Percentiles rank a stretch among this genome's conserved stretches.
These are phyloP conservation scores for Podila epigama DNA, from an alignment of 192 early-diverging fungal species.

Conservation along the genomic window DNA sequence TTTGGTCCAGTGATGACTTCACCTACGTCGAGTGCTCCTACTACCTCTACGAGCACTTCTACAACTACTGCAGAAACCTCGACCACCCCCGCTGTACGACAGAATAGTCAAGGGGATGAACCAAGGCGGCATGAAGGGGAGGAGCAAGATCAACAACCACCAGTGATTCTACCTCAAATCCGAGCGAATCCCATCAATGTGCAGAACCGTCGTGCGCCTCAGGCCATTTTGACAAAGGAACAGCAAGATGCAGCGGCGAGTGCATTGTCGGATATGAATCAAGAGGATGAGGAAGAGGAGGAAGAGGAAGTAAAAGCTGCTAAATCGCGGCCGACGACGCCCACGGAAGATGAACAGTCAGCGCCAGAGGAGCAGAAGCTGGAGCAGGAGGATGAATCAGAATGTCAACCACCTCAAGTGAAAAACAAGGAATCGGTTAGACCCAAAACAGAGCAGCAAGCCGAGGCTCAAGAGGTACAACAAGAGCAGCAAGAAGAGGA, in stretches of 20 bases:
- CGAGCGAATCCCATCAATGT: conserved; percentile 28
- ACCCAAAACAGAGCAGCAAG: no score
- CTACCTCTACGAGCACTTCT: background rate
- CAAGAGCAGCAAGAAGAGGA: background rate
- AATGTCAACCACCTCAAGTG: background rate
- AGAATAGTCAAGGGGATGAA: no score
- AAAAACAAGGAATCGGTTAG: no score
- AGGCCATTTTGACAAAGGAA: conserved; percentile 26
- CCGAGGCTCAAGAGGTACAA: background rate
- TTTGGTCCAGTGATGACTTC: background rate
- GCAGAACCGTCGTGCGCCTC: conserved; percentile 21
- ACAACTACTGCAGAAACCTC: background rate
- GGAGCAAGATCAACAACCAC: no score
- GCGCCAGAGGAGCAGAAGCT: background rate
- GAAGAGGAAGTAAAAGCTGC: background rate
- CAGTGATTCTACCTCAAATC: conserved; percentile 31
- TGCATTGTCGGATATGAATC: background rate
- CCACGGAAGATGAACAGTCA: background rate
- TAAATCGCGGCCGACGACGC: background rate
- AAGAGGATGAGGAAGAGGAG: background rate
- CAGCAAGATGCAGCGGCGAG: conserved; percentile 2
- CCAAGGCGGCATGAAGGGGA: conserved; percentile 5
- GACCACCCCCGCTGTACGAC: no score
- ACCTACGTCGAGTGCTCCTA: background rate
- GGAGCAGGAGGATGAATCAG: background rate